Conservation (phyloP, 495 filamentous ascomycete genomes). For the Corynascus novoguineensis region DNA sequence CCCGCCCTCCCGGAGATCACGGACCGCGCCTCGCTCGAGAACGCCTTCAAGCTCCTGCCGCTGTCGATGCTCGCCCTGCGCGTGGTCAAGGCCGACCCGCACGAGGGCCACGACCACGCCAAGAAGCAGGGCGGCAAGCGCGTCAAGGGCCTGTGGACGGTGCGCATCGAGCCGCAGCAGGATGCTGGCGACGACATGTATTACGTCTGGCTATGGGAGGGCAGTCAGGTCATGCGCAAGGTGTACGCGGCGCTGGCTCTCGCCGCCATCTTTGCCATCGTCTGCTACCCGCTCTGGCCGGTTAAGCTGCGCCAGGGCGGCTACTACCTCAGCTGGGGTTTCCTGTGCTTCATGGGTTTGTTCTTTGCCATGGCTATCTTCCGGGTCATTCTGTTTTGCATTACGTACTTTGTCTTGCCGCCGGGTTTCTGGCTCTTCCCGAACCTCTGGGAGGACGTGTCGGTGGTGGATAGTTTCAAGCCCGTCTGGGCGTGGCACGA, state of each 20-base stretch:
- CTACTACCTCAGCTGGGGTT: conserved; percentile 95
- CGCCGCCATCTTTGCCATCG: conserved; percentile 72
- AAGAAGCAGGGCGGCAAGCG: conserved; percentile 75
- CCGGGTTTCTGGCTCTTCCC: conserved; percentile 97
- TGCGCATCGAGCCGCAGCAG: conserved; percentile 94
- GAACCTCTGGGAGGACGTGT: conserved; percentile 97
- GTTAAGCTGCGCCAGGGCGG: conserved; percentile 84
- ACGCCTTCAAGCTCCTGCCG: conserved; percentile 90
- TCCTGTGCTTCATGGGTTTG: conserved; percentile 82
- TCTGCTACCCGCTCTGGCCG: conserved; percentile 97
- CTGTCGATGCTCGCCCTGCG: conserved; percentile 92
- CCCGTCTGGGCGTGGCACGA: conserved; percentile 98
- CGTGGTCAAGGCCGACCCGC: conserved; percentile 73
- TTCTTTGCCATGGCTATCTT: conserved; percentile 99
- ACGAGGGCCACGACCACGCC: conserved; percentile 63
- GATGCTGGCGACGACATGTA: conserved; percentile 85
- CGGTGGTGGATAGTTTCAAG: conserved; percentile 95
- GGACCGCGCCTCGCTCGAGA: conserved; percentile 79
- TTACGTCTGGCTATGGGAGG: conserved; percentile 96
- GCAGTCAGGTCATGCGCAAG: conserved; percentile 87
- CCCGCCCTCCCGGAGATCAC: conserved; percentile 80
- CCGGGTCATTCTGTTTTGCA: conserved; percentile 87
- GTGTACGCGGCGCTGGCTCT: conserved; percentile 81
- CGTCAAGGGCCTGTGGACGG: conserved; percentile 92
- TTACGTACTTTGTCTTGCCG: conserved; percentile 77